Evolutionary conservation across 305 asterid species (phyloP).

Genomic region (Fraxinus latifolia): DNA sequence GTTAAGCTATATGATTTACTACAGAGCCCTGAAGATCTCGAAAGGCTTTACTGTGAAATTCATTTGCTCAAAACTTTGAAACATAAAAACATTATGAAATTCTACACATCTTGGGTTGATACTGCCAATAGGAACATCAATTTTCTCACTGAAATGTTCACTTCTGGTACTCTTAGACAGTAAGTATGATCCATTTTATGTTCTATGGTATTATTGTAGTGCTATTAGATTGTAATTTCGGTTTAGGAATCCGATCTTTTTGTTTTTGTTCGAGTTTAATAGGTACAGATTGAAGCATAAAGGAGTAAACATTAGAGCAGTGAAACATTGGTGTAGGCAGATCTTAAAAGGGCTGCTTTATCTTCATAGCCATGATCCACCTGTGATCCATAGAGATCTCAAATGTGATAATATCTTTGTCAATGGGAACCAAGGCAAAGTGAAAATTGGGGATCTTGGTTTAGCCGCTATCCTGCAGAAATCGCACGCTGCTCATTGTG

Average conservation of each 20-base stretch:
- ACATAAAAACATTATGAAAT: conserved; percentile 82
- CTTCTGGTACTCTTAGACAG: conserved; percentile 96
- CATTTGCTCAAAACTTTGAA: conserved; percentile 82
- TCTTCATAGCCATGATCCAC: conserved; percentile 62
- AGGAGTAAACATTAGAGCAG: conserved; percentile 74
- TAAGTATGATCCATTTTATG: conserved; percentile 35
- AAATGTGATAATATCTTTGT: conserved; percentile 9
- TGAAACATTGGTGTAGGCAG: conserved; percentile 87
- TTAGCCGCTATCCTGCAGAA: conserved; percentile 74
- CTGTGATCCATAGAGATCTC: conserved; percentile 6
- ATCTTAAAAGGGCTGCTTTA: conserved; percentile 71
- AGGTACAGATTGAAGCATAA: conserved; percentile 79
- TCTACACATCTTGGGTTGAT: conserved; percentile 93
- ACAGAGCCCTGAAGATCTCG: conserved; percentile 88
- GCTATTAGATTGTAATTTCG: not conserved
- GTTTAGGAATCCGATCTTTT: not conserved
- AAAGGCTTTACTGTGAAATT: conserved; percentile 82
- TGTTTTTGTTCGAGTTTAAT: not conserved
- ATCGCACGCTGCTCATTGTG: conserved; percentile 72
- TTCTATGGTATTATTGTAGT: not conserved
- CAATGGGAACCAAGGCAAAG: not conserved
- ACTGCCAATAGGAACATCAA: conserved; percentile 82
- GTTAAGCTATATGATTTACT: conserved; percentile 76
- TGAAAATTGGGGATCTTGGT: conserved; percentile 17
- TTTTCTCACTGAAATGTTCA: conserved; percentile 93